Evolutionary conservation across 805 yeast species (phyloP).

Genomic region (Wickerhamiella allomyrinae): DNA sequence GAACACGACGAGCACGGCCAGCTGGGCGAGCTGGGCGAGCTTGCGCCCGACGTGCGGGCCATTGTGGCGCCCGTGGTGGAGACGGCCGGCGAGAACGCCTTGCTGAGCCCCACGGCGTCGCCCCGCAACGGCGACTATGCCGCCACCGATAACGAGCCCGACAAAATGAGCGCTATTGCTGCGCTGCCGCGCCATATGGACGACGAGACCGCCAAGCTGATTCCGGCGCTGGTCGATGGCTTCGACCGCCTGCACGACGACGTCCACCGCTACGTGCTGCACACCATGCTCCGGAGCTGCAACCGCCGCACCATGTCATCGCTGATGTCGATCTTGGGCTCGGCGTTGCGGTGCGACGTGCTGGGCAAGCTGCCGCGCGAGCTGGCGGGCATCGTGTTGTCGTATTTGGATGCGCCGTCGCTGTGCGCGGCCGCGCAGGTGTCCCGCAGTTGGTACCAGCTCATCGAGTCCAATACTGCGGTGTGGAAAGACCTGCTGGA

Average conservation of each 20-base stretch:
- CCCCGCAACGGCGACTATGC: conserved; percentile 1
- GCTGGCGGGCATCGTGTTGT: conserved; percentile 48
- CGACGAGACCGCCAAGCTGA: conserved; percentile 1
- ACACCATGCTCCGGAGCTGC: conserved; percentile 40
- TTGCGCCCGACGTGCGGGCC: background rate
- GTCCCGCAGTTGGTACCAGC: conserved; percentile 50
- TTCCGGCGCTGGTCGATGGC: conserved; percentile 19
- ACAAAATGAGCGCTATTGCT: background rate
- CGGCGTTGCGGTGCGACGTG: conserved; percentile 58
- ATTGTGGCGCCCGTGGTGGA: background rate
- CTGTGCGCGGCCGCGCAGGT: conserved; percentile 50
- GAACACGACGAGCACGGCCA: no score
- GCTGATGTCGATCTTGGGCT: conserved; percentile 36
- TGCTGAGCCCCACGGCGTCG: conserved; percentile 5
- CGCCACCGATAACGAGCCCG: background rate
- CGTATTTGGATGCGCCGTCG: conserved; percentile 47
- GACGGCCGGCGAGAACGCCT: background rate
- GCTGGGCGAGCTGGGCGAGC: no score
- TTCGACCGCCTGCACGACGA: conserved; percentile 30
- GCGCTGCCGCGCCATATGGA: background rate
- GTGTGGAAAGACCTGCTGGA: conserved; percentile 60
- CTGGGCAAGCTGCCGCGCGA: conserved; percentile 61
- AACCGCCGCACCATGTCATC: conserved; percentile 50
- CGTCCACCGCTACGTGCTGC: conserved; percentile 37
- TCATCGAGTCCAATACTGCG: conserved; percentile 44